Conservation (phyloP, 306 rosid species). For the Cyclanthera cordifolia region DNA sequence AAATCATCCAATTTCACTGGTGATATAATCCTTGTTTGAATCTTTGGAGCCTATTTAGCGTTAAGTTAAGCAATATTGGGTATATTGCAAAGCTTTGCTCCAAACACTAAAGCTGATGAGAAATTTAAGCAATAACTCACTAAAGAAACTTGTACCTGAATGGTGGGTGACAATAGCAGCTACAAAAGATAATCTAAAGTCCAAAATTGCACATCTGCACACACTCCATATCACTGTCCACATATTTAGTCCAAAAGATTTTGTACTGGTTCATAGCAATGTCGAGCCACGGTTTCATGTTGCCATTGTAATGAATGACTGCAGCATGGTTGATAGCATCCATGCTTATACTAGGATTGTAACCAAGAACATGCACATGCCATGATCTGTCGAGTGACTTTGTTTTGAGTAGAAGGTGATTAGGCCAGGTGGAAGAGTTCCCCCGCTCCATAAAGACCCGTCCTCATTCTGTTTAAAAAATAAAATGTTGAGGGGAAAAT, state of each 20-base stretch:
- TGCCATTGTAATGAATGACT: constrained; percentile 91
- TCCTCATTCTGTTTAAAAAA: constrained; percentile 77
- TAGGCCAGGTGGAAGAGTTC: constrained; percentile 72
- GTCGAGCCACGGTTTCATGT: constrained; percentile 99
- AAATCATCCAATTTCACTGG: constrained; percentile 4
- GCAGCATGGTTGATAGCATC: constrained; percentile 90
- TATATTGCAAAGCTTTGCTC: constrained; percentile 42
- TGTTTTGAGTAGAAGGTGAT: constrained; percentile 76
- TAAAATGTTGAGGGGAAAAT: constrained; percentile 16
- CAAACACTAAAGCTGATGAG: constrained; percentile 30
- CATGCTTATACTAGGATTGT: constrained; percentile 96
- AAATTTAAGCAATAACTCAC: constrained; percentile 18
- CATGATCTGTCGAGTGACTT: constrained; percentile 93
- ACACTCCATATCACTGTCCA: constrained; percentile 94
- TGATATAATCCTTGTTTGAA: constrained; percentile 3
- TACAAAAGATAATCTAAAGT: constrained; percentile 34
- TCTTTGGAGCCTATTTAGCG: not conserved
- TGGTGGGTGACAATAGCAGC: constrained; percentile 11
- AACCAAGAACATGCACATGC: constrained; percentile 98
- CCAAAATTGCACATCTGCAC: constrained; percentile 99
- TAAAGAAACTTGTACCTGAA: constrained; percentile 26
- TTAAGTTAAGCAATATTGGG: not conserved
- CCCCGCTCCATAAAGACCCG: constrained; percentile 49
- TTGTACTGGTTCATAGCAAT: constrained; percentile 94
- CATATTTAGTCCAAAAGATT: constrained; percentile 82